A percentile compares a stretch with the other conserved stretches of the same genome.
Evolutionary conservation across 78 protist species (phyloP).

Genomic region (Dictyostelium firmibasis): DNA sequence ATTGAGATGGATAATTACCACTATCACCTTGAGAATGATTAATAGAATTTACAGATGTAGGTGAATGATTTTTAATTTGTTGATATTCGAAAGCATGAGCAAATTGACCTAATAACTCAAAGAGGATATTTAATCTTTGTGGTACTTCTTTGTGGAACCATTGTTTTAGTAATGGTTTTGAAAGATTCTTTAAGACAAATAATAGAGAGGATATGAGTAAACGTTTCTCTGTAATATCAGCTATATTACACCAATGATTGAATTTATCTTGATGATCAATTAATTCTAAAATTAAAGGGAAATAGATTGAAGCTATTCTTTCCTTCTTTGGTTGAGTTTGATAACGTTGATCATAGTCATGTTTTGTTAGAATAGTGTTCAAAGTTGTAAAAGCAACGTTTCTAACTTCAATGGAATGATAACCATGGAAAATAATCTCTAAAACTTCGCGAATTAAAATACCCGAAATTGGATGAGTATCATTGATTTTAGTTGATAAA

Average conservation of each 20-base stretch:
- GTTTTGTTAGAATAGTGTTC: conserved; percentile 35
- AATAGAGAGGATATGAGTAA: conserved; percentile 11
- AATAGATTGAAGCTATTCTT: conserved; percentile 50
- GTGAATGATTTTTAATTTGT: neutral
- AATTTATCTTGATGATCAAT: conserved; percentile 56
- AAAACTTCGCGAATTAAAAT: conserved; percentile 33
- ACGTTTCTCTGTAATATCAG: conserved; percentile 6
- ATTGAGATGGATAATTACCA: neutral
- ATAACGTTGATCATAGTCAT: conserved; percentile 71
- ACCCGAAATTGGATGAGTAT: conserved; percentile 59
- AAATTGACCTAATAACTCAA: neutral
- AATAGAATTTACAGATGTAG: neutral
- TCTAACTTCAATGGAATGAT: conserved; percentile 13
- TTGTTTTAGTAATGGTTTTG: conserved; percentile 19
- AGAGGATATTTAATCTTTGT: conserved; percentile 42
- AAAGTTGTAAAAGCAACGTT: conserved; percentile 27
- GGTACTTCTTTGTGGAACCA: conserved; percentile 74
- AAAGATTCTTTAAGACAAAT: conserved; percentile 54
- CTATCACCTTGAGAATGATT: neutral
- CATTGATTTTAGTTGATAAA: neutral
- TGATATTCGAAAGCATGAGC: conserved; percentile 43
- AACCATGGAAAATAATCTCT: neutral
- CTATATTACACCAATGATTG: neutral
- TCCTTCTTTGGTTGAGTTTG: conserved; percentile 8
- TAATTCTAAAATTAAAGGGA: conserved; percentile 48